phyloP scores from a whole-genome alignment of 768 basidiomycete genomes.

The Boletales sp. region DNA sequence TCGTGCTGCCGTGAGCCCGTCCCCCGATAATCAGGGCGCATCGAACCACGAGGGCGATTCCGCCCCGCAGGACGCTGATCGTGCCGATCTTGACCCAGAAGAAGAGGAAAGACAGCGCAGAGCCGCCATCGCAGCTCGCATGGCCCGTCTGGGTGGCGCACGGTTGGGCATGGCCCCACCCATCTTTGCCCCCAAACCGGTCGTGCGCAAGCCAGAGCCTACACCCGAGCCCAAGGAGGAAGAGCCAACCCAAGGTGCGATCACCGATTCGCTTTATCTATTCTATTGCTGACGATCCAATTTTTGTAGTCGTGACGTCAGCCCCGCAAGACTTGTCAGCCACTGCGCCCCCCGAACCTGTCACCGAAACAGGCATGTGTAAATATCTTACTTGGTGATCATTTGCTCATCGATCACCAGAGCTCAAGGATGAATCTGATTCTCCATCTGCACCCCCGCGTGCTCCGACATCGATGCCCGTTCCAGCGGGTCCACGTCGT shows the following conservation, averaged over 20 bases:
- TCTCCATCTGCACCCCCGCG: conserved; percentile 33
- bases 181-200: conserved; percentile 58
- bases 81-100: conserved; percentile 46
- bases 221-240: conserved; percentile 25
- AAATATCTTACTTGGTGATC: background rate
- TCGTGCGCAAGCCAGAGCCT: conserved; percentile 30
- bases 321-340: conserved; percentile 9
- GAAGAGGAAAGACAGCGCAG: conserved; percentile 72
- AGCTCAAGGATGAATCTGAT: conserved; percentile 19
- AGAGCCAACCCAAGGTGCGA: conserved; percentile 15
- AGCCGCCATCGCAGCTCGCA: conserved; percentile 85
- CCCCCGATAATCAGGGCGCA: conserved; percentile 10
- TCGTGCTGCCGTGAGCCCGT: conserved; percentile 14
- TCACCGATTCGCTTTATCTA: background rate
- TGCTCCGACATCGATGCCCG: conserved; percentile 60
- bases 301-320: conserved; percentile 14
- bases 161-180: conserved; percentile 78
- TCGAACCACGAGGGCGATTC: conserved; percentile 28
- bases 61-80: conserved; percentile 18
- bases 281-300: conserved; percentile 2
- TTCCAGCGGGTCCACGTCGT: conserved; percentile 69
- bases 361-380: conserved; percentile 17
- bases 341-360: background rate
- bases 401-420: conserved; percentile 10
- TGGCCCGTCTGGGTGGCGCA: conserved; percentile 90